A percentile compares a stretch with the other conserved stretches of the same genome.
Conservation (phyloP, 352 stramenopile species). For the Phytophthora foliorum region DNA sequence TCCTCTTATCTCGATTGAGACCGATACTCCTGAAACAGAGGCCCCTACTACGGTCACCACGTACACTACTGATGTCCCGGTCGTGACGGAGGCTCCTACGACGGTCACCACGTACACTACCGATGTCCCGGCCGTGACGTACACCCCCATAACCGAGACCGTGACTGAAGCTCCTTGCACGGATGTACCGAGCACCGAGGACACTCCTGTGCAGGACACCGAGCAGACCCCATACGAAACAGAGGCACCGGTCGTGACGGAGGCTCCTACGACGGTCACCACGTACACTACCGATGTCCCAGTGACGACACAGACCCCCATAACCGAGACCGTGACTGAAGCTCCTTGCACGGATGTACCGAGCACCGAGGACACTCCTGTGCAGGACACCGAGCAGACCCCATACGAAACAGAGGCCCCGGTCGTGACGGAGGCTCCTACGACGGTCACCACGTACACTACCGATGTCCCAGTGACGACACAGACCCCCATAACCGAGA, state of each 20-base stretch:
- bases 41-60: slow-evolving; percentile 10
- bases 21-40: slow-evolving; percentile 16
- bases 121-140: too few relatives aligned
- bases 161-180: slow-evolving; percentile 3
- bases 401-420: neutral
- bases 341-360: neutral
- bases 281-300: neutral
- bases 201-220: neutral
- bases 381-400: neutral
- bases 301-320: neutral
- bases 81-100: slow-evolving; percentile 3
- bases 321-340: neutral
- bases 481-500: neutral
- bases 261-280: neutral
- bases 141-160: too few relatives aligned
- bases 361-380: slow-evolving; percentile 7
- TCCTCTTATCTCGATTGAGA: slow-evolving; percentile 21
- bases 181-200: neutral
- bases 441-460: neutral
- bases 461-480: neutral
- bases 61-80: too few relatives aligned
- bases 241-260: neutral
- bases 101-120: neutral
- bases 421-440: neutral
- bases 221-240: neutral